phyloP scores from a whole-genome alignment of 1,139 yeast species.

The Zygosaccharomyces sapae region DNA sequence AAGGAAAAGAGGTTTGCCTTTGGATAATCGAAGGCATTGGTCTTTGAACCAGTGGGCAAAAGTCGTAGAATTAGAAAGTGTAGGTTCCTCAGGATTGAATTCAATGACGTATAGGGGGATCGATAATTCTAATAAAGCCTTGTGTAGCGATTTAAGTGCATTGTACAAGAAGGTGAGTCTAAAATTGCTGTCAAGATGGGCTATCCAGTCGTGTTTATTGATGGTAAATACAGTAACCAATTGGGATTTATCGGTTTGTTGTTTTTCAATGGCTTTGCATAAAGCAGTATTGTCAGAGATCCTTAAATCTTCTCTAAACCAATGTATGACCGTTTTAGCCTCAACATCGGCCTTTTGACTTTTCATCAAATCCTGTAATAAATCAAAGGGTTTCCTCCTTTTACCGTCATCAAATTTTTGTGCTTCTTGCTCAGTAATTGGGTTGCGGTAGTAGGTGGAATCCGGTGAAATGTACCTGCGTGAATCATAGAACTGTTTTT shows the following conservation, averaged over 20 bases:
- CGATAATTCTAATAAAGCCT: constrained; percentile 35
- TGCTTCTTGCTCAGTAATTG: constrained; percentile 12
- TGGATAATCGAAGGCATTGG: constrained; percentile 18
- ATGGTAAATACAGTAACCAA: constrained; percentile 42
- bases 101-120: constrained; percentile 43
- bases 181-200: constrained; percentile 45
- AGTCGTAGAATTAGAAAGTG: constrained; percentile 18
- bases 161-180: constrained; percentile 42
- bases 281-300: constrained; percentile 42
- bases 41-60: constrained; percentile 32
- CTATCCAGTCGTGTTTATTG: constrained; percentile 40
- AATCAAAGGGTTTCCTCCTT: constrained; percentile 16
- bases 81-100: constrained; percentile 35
- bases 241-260: constrained; percentile 27
- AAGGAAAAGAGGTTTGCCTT: constrained; percentile 9
- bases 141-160: constrained; percentile 36
- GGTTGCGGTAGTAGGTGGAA: constrained; percentile 11
- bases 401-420: constrained; percentile 15
- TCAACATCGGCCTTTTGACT: constrained; percentile 4
- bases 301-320: constrained; percentile 46
- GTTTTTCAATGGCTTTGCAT: constrained; percentile 37
- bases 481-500: constrained; percentile 12
- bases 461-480: constrained; percentile 15
- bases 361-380: constrained; percentile 9
- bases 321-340: constrained; percentile 34